Base-by-base conservation (phyloP, 2,329 filamentous ascomycete genomes). In the Fonsecaea erecta region DNA sequence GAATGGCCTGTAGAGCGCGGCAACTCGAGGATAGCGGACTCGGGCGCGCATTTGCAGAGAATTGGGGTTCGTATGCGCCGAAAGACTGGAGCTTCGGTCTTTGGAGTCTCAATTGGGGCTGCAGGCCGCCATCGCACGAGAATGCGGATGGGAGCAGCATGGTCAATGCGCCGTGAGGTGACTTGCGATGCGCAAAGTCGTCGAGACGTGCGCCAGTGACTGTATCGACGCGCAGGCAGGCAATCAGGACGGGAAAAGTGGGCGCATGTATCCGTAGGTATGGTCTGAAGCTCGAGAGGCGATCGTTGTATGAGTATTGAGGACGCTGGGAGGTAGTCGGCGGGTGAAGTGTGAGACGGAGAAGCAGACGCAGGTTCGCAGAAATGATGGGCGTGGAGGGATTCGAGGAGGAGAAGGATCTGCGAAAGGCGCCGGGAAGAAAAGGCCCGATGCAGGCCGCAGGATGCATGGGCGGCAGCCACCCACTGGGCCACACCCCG, bases 71-170 rank as follows among this genome's bases (percentile, higher is more conserved):
- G 3, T 78, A 75, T 12, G 74, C 74, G 2, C 78, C 77, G 12
- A 80, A 79, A 52, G 73, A 75, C 2, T 57, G 68, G 14, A 71
- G 62, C 55, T 68, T 67, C 14, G 70, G 70, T 51, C 70, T 53
- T 32, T 64, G 60, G 28, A 65, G 62, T 26, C 57, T 56, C 35
- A 40, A 40, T 21, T 68, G 59, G 37, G 58, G 66, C 60, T 60
- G 73, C 61, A 63, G 73, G 75, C 71, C 68, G 37, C 61, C 66
- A 35, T 81, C 79, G 76, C 80, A 81, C 63, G 78, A 72, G 56
- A 82, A 72, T 34, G 80, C 80, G 8, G 80, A 81, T 63, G 79
- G 80, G 64, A 82, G 78, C 54, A 82, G 71, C 80, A 82, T 73
- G 63, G 54, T 57, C 54, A 66, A 61, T 64, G 64, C 67, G 59